A percentile compares a stretch with the other conserved stretches of the same genome.
Conservation (phyloP, 345 rosid species). For the Nasturtium officinale region DNA sequence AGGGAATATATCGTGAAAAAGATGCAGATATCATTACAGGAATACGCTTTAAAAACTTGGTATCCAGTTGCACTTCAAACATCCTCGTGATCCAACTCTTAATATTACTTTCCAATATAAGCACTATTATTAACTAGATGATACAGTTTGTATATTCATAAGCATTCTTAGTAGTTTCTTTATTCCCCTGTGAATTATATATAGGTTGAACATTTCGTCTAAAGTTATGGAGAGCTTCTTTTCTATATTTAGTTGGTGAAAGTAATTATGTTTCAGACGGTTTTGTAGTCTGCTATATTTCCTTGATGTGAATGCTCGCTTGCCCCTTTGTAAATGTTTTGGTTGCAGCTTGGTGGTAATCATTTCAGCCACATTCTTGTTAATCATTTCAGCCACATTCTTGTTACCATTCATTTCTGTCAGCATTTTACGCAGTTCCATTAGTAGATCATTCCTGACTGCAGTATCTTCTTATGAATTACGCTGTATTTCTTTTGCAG, state of each 20-base stretch:
- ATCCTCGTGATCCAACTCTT: slow-evolving; percentile 4
- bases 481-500: slow-evolving; percentile 45
- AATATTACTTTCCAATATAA: neutral
- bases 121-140: neutral
- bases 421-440: slow-evolving; percentile 6
- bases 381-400: slow-evolving; percentile 20
- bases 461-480: slow-evolving; percentile 7
- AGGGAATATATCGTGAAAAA: neutral
- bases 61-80: slow-evolving; percentile 3
- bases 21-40: neutral
- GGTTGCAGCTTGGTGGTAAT: slow-evolving; percentile 22
- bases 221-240: neutral
- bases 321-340: slow-evolving; percentile 9
- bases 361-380: slow-evolving; percentile 16
- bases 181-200: neutral
- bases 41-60: slow-evolving; percentile 1
- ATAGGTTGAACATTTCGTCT: slow-evolving; percentile 1
- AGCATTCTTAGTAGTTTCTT: neutral
- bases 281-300: slow-evolving; percentile 20
- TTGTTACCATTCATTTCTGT: slow-evolving; percentile 17
- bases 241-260: slow-evolving; percentile 5
- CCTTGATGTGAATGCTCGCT: slow-evolving; percentile 19
- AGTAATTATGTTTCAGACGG: slow-evolving; percentile 7
- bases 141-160: neutral
- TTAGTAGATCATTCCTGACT: slow-evolving; percentile 7